phyloP scores from a whole-genome alignment of 129 eudicot genomes.

The Lonicera japonica region DNA sequence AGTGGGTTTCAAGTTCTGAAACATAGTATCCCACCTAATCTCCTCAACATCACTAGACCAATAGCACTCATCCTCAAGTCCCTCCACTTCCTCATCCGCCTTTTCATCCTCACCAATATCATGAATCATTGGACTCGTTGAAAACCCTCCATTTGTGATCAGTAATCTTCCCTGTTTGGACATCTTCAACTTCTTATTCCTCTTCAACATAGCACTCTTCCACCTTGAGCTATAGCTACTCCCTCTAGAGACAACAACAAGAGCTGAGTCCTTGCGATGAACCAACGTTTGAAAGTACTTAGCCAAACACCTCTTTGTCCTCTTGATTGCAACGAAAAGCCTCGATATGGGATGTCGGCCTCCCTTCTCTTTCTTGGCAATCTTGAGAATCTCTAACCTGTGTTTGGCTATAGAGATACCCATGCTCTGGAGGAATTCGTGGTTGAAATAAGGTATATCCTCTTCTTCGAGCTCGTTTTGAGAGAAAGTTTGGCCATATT shows the following conservation, averaged over 20 bases:
- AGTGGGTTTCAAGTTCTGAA: slow-evolving; percentile 87
- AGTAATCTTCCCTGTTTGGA: slow-evolving; percentile 44
- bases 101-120: slow-evolving; percentile 11
- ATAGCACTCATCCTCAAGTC: slow-evolving; percentile 21
- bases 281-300: slow-evolving; percentile 42
- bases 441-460: slow-evolving; percentile 49
- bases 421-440: slow-evolving; percentile 65
- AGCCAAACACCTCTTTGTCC: slow-evolving; percentile 51
- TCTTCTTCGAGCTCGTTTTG: slow-evolving; percentile 53
- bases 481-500: slow-evolving; percentile 39
- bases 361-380: slow-evolving; percentile 37
- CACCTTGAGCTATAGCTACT: slow-evolving; percentile 39
- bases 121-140: slow-evolving; percentile 50
- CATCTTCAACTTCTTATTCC: slow-evolving; percentile 38
- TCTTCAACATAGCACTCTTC: slow-evolving; percentile 53
- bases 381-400: slow-evolving; percentile 61
- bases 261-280: slow-evolving; percentile 48
- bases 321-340: slow-evolving; percentile 50
- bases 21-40: slow-evolving; percentile 90
- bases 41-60: slow-evolving; percentile 61
- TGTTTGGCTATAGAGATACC: slow-evolving; percentile 64
- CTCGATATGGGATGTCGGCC: slow-evolving; percentile 42
- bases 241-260: slow-evolving; percentile 46
- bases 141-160: slow-evolving; percentile 60
- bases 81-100: slow-evolving; percentile 27